phyloP scores from a whole-genome alignment of 305 asterid species.

The Andrographis paniculata region DNA sequence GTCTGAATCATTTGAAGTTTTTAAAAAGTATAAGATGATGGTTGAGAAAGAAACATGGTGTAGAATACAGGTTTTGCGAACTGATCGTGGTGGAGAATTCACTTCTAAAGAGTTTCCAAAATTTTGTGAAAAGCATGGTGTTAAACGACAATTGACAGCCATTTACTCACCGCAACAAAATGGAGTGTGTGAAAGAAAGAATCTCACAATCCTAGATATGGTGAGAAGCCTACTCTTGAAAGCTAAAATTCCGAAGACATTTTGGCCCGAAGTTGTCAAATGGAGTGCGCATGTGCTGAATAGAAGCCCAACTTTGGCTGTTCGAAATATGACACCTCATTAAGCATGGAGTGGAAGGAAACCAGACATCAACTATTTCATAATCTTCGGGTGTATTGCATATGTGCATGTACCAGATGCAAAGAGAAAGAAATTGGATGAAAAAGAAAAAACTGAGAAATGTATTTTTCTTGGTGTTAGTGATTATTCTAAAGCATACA shows the following conservation, averaged over 20 bases:
- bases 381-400: background rate
- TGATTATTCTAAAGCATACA: background rate
- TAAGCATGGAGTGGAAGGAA: background rate
- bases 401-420: background rate
- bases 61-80: background rate
- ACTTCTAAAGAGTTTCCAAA: background rate
- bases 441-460: too few relatives aligned
- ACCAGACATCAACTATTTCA: background rate
- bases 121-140: background rate
- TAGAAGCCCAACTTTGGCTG: background rate
- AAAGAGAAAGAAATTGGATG: background rate
- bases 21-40: background rate
- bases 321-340: background rate
- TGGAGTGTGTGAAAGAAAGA: slow-evolving; percentile 1
- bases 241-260: background rate
- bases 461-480: background rate
- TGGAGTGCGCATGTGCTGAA: background rate
- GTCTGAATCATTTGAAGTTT: background rate
- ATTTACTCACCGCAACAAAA: slow-evolving; percentile 12
- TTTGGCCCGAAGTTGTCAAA: slow-evolving; percentile 4
- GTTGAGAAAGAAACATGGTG: background rate
- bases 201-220: slow-evolving; percentile 1
- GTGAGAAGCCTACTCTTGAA: background rate
- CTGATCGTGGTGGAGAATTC: slow-evolving; percentile 3
- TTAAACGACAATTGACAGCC: background rate